A percentile compares a stretch with the other conserved stretches of the same genome.
These are phyloP conservation scores for Crucibulum laeve DNA, from an alignment of 768 basidiomycete genomes.

Conservation along the genomic window DNA sequence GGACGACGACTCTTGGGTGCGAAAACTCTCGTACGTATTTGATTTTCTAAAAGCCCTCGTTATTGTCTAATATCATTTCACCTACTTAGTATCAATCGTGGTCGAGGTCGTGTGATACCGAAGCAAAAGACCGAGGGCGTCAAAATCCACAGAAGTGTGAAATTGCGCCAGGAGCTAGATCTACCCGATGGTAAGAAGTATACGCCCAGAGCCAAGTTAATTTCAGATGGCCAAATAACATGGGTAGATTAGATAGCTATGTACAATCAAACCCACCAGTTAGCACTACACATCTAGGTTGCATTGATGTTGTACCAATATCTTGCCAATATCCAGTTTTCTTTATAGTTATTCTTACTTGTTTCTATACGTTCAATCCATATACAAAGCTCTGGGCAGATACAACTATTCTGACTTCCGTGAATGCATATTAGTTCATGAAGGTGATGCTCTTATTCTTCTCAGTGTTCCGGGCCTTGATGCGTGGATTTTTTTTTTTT, in stretches of 20 bases:
- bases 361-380: no score
- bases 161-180: constrained; percentile 36
- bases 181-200: constrained; percentile 23
- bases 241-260: constrained; percentile 27
- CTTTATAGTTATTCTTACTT: no score
- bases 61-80: constrained; percentile 3
- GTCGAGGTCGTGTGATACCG: constrained; percentile 35
- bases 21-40: constrained; percentile 31
- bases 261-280: neutral
- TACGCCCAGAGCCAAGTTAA: constrained; percentile 33
- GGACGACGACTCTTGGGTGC: constrained; percentile 34
- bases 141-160: constrained; percentile 44
- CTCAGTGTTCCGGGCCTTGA: no score
- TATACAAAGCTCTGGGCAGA: no score
- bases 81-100: constrained; percentile 39
- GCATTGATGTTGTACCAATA: no score
- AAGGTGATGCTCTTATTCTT: no score
- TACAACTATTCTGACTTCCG: no score
- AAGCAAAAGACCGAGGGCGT: constrained; percentile 27
- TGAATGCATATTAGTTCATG: no score
- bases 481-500: no score
- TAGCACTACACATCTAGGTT: neutral
- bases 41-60: neutral
- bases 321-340: no score
- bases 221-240: constrained; percentile 21